These are phyloP conservation scores for Tolypocladium album DNA, from an alignment of 2,329 filamentous ascomycete genomes.

Conservation along the genomic window DNA sequence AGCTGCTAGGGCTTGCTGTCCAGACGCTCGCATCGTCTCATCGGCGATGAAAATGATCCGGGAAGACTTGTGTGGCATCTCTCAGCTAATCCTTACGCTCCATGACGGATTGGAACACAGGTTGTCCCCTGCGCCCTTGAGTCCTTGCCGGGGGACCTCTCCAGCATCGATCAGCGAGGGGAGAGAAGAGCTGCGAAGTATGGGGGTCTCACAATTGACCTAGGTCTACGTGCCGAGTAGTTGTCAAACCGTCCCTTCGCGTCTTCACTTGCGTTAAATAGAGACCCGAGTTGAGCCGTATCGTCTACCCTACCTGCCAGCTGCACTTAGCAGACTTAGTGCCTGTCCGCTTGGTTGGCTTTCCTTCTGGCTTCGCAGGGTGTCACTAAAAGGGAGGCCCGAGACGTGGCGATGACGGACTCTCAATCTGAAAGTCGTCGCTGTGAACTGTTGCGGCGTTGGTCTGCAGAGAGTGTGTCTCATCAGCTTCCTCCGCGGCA, in stretches of 20 bases:
- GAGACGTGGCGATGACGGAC: constrained; percentile 1
- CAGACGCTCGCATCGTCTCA: too few species aligned
- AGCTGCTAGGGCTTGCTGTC: too few species aligned
- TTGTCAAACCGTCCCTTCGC: not conserved
- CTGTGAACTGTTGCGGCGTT: constrained; percentile 24
- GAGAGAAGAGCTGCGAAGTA: not conserved
- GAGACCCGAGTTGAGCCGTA: not conserved
- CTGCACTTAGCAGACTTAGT: not conserved
- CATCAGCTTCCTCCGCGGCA: not conserved
- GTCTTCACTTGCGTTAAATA: not conserved
- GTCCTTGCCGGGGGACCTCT: not conserved
- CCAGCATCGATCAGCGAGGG: not conserved
- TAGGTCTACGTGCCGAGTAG: not conserved
- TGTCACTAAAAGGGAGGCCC: not conserved
- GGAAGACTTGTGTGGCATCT: too few species aligned
- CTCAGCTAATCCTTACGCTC: too few species aligned
- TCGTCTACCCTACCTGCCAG: not conserved
- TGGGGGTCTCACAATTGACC: not conserved
- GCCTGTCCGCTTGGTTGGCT: not conserved
- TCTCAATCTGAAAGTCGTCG: constrained; percentile 19
- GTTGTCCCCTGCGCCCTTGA: too few species aligned
- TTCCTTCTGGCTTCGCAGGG: not conserved
- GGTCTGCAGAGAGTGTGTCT: constrained; percentile 13
- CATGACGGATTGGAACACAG: too few species aligned
- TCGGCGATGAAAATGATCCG: too few species aligned